Conservation (phyloP, 2,329 filamentous ascomycete genomes). For the Colletotrichum musicola region DNA sequence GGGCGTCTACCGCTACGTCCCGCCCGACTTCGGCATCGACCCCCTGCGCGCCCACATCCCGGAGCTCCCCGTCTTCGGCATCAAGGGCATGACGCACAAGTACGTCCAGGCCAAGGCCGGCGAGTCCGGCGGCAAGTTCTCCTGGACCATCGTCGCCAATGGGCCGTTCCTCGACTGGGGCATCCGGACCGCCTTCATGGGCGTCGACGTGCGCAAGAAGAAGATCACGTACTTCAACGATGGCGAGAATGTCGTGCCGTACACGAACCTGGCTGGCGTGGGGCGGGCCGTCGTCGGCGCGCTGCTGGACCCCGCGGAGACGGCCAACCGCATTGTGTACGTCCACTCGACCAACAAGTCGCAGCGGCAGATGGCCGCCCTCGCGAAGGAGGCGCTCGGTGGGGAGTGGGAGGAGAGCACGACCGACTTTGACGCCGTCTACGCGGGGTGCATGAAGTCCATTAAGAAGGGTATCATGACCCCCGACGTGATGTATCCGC, state of each 20-base stretch:
- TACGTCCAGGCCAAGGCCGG: slow-evolving; percentile 44
- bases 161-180: slow-evolving; percentile 49
- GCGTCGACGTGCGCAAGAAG: slow-evolving; percentile 43
- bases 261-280: slow-evolving; percentile 44
- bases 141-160: slow-evolving; percentile 47
- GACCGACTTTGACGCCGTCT: slow-evolving; percentile 38
- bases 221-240: slow-evolving; percentile 42
- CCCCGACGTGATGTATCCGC: slow-evolving; percentile 35
- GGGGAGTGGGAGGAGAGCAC: slow-evolving; percentile 39
- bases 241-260: slow-evolving; percentile 43
- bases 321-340: slow-evolving; percentile 45
- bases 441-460: slow-evolving; percentile 38
- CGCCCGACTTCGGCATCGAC: slow-evolving; percentile 67
- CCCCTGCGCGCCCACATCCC: slow-evolving; percentile 40
- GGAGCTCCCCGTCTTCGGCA: slow-evolving; percentile 40
- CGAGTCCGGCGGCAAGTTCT: slow-evolving; percentile 38
- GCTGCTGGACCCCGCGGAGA: slow-evolving; percentile 45
- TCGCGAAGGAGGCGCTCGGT: slow-evolving; percentile 40
- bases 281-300: slow-evolving; percentile 44
- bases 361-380: slow-evolving; percentile 42
- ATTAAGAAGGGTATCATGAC: slow-evolving; percentile 41
- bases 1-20: slow-evolving; percentile 72
- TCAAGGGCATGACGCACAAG: slow-evolving; percentile 39
- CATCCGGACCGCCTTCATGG: slow-evolving; percentile 41
- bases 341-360: slow-evolving; percentile 42